A percentile compares a stretch with the other conserved stretches of the same genome.
Conservation (phyloP, 164 flowering plant species). For the Dillenia suffruticosa region DNA sequence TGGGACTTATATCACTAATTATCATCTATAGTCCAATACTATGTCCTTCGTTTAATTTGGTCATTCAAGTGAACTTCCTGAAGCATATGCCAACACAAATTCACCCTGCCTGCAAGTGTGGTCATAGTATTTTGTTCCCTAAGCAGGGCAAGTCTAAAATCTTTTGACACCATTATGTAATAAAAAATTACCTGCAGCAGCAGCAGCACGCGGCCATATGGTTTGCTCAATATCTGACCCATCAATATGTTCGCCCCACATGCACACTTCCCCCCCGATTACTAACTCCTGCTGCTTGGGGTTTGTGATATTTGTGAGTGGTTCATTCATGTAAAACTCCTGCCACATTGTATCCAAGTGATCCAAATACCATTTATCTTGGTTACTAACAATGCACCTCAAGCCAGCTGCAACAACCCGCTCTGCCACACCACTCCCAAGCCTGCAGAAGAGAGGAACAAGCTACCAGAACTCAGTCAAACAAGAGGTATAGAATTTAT, state of each 20-base stretch:
- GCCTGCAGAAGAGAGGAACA: constrained; percentile 31
- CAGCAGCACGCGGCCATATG: constrained; percentile 97
- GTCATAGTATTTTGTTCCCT: too few species aligned
- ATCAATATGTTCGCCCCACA: constrained; percentile 86
- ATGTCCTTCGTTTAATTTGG: too few species aligned
- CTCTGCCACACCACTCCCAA: constrained; percentile 67
- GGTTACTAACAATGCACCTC: constrained; percentile 88
- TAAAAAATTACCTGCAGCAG: constrained; percentile 76
- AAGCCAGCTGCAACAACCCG: constrained; percentile 63
- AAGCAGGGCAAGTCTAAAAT: not conserved
- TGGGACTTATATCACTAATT: too few species aligned
- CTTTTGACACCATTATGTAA: not conserved
- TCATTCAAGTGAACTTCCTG: too few species aligned
- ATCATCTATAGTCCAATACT: too few species aligned
- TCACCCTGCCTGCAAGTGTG: too few species aligned
- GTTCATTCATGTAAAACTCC: constrained; percentile 65
- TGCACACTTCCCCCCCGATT: constrained; percentile 84
- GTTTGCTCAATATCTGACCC: constrained; percentile 77
- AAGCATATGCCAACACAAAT: too few species aligned
- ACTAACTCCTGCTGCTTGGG: constrained; percentile 54
- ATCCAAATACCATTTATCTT: constrained; percentile 82
- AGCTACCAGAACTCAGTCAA: too few species aligned
- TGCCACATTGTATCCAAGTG: constrained; percentile 71
- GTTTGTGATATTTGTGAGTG: constrained; percentile 57
- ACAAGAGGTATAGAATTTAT: too few species aligned